Percentiles rank a stretch among this genome's conserved stretches.
These are phyloP conservation scores for Podaxis sp. DNA, from an alignment of 768 basidiomycete species.

Conservation along the genomic window DNA sequence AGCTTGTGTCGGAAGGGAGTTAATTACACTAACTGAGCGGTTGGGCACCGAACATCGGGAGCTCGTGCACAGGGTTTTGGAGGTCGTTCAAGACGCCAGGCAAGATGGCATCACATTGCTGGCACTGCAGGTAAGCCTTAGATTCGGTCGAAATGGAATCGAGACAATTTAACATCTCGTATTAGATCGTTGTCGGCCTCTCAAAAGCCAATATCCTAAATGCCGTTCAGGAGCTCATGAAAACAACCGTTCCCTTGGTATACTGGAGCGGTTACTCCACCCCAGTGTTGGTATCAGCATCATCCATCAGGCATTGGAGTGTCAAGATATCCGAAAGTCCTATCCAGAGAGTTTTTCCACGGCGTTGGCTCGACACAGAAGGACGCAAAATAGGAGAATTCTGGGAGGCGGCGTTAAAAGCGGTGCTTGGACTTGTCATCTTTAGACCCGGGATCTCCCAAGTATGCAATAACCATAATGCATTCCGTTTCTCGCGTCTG, in stretches of 20 bases:
- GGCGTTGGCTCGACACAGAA: slow-evolving; percentile 77
- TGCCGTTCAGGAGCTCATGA: slow-evolving; percentile 34
- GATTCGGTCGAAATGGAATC: background rate
- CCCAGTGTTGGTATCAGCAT: slow-evolving; percentile 55
- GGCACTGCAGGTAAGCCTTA: slow-evolving; percentile 1
- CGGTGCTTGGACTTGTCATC: slow-evolving; percentile 64
- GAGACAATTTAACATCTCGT: background rate
- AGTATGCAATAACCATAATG: slow-evolving; percentile 38
- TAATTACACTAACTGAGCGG: slow-evolving; percentile 27
- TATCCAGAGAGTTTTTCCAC: slow-evolving; percentile 52
- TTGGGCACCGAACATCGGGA: slow-evolving; percentile 29
- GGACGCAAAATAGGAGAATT: slow-evolving; percentile 58
- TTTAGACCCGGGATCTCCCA: slow-evolving; percentile 75
- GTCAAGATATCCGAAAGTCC: slow-evolving; percentile 50
- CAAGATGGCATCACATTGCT: slow-evolving; percentile 38
- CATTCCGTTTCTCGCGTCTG: slow-evolving; percentile 4
- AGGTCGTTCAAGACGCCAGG: slow-evolving; percentile 34
- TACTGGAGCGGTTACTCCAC: slow-evolving; percentile 66
- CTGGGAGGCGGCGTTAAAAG: slow-evolving; percentile 73
- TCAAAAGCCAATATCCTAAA: slow-evolving; percentile 3
- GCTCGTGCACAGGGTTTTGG: slow-evolving; percentile 34
- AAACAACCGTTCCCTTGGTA: slow-evolving; percentile 52
- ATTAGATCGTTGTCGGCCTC: background rate
- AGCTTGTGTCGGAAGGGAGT: slow-evolving; percentile 45
- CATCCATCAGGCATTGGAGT: slow-evolving; percentile 53